Evolutionary conservation across 495 filamentous ascomycete species (phyloP), one percentile per base, ranked within the genome.

Genomic region (Glutinoglossum americanum): DNA sequence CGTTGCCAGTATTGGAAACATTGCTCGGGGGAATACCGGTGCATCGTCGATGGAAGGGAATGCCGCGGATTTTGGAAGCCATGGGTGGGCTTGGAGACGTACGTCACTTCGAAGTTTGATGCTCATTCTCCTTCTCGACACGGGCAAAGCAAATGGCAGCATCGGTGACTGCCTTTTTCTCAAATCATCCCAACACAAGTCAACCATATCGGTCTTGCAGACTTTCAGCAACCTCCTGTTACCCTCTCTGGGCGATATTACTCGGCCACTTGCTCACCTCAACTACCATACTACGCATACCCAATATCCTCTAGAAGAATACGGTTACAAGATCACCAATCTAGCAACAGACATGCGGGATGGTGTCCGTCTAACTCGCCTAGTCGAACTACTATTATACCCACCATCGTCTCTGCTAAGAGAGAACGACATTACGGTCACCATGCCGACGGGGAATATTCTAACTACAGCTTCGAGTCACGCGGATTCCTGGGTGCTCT

Each of bases 311-410:
- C 68, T 83, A 13, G 68, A 79, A 56, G 81, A 85, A 61, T 80
- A 76, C 61, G 68, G 72, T 1, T 84, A 79, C 60, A 64, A 62
- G 15, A 75, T 84, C 33, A 64, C 67, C 8, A 84, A 83, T 62
- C 68, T 85, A 25, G 81, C 81, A 0, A 71, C 79, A 2, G 81
- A 85, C 63, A 66, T 85, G 30, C 72, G 81, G 55, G 78, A 85
- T 64, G 81, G 81, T 3, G 69, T 85, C 17, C 69, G 76, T 58
- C 64, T 85, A 49, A 74, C 77, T 4, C 69, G 77, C 47, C 67
- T 84, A 2, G 79, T 81, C 19, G 81, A 85, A 61, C 57, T 81
- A 0, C 68, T 84, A 1, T 67, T 81, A 25, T 76, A 74, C 60
- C 68, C 71, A 0, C 62, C 70, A 5, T 55, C 62, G 13, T 62